Evolutionary conservation across 768 basidiomycete genomes (phyloP).

Genomic region (Tylopilus subfusipes): DNA sequence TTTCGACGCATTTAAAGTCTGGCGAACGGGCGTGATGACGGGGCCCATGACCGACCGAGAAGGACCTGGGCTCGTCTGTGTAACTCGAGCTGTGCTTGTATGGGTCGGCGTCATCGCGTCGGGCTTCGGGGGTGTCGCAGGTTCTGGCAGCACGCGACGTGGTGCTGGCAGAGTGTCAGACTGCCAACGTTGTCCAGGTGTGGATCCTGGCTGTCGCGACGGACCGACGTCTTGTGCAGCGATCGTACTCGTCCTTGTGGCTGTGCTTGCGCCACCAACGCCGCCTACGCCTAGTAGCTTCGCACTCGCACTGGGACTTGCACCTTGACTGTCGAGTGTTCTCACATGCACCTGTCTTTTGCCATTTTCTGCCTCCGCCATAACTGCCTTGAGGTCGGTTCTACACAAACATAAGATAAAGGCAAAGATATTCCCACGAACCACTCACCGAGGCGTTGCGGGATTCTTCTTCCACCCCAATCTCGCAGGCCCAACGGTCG

Average conservation of each 20-base stretch:
- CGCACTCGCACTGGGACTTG: background rate
- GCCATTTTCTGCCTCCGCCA: conserved; percentile 67
- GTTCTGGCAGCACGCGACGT: conserved; percentile 9
- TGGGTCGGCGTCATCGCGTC: background rate
- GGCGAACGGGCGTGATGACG: conserved; percentile 58
- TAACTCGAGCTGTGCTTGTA: conserved; percentile 8
- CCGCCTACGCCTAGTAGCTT: background rate
- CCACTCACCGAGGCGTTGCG: conserved; percentile 49
- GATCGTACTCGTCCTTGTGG: background rate
- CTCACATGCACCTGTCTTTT: conserved; percentile 12
- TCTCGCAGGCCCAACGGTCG: conserved; percentile 7
- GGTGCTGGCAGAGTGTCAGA: conserved; percentile 3
- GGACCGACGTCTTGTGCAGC: background rate
- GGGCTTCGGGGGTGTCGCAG: conserved; percentile 3
- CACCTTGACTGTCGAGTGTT: background rate
- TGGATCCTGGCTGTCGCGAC: background rate
- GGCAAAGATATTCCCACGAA: conserved; percentile 11
- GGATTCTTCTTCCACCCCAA: conserved; percentile 47
- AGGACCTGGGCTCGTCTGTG: conserved; percentile 21
- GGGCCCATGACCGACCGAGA: conserved; percentile 50
- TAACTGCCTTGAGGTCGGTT: conserved; percentile 79
- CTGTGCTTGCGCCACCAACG: background rate
- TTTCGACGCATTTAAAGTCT: conserved; percentile 31
- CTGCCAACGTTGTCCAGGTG: conserved; percentile 4
- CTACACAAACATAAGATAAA: conserved; percentile 36